Base-by-base conservation (phyloP, 2,329 filamentous ascomycete species). In the Elsinoe fawcettii region DNA sequence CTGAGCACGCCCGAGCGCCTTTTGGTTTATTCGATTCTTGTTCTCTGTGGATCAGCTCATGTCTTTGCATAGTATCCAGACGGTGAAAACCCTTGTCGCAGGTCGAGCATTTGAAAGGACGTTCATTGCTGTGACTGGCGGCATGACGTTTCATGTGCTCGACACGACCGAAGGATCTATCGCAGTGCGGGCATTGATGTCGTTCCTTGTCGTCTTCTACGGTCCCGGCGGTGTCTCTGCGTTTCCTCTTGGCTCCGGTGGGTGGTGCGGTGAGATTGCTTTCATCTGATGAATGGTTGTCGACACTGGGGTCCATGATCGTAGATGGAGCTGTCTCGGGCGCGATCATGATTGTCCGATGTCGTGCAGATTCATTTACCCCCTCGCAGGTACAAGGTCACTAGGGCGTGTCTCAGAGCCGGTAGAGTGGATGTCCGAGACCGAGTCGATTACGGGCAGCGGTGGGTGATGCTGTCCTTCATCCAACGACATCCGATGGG, bases 91-190 rank as follows among this genome's bases (percentile, higher is more conserved):
- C 60, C 55, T 65, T 66, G 27, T 58, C 51, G 47, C 65, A 67
- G 12, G 55, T 57, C 11, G 53, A 34, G 46, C 65, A 67, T 16
- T 49, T 57, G 59, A 63, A 66, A 18, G 62, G 62, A 47, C 61
- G 58, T 16, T 62, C 58, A 18, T 61, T 57, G 16, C 58, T 55
- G 46, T 67, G 65, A 36, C 61, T 66, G 32, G 63, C 60, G 23
- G 62, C 60, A 56, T 67, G 65, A 5, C 65, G 62, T 23, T 62
- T 60, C 41, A 64, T 56, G 43, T 67, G 65, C 51, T 66, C 65
- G 9, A 62, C 58, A 5, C 64, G 59, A 37, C 63, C 63, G 55
- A 66, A 66, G 14, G 57, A 55, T 39, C 63, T 62, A 12, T 58
- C 47, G 37, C 64, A 65, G 16, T 57, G 36, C 9, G 59, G 47